Conservation (phyloP, 345 rosid species). For the Gossypium arboreum region DNA sequence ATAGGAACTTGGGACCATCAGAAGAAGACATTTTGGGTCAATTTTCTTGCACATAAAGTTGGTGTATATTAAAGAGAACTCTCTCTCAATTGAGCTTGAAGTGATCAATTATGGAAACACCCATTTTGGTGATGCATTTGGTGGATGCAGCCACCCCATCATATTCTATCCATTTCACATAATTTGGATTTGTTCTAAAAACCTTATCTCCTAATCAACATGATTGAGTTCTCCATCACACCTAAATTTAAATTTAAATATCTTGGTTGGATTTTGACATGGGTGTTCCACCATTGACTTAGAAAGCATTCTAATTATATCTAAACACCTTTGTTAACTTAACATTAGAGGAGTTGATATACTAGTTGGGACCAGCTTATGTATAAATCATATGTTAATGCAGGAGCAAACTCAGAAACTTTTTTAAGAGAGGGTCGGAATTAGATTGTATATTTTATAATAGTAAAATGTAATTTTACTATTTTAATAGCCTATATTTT, state of each 20-base stretch:
- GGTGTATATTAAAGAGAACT: neutral
- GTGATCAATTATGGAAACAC: neutral
- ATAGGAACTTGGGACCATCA: neutral
- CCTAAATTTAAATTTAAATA: neutral
- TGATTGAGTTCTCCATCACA: neutral
- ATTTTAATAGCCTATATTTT: too few species aligned
- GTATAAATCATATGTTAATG: too few species aligned
- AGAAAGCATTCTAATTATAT: neutral
- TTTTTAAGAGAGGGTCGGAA: too few species aligned
- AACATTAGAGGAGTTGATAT: too few species aligned
- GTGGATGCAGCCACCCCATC: neutral
- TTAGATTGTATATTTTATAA: too few species aligned
- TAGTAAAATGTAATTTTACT: too few species aligned
- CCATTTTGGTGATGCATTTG: neutral
- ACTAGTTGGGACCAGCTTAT: too few species aligned
- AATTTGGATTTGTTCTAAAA: neutral
- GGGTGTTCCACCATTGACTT: neutral
- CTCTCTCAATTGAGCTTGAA: neutral
- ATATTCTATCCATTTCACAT: neutral
- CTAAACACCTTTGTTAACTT: too few species aligned
- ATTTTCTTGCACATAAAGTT: neutral
- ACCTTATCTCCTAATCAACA: neutral
- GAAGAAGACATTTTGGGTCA: neutral
- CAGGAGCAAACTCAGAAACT: fast-evolving
- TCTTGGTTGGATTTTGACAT: neutral